Base-by-base conservation (phyloP, 352 stramenopile genomes). In the Globisporangium acanthophoron region DNA sequence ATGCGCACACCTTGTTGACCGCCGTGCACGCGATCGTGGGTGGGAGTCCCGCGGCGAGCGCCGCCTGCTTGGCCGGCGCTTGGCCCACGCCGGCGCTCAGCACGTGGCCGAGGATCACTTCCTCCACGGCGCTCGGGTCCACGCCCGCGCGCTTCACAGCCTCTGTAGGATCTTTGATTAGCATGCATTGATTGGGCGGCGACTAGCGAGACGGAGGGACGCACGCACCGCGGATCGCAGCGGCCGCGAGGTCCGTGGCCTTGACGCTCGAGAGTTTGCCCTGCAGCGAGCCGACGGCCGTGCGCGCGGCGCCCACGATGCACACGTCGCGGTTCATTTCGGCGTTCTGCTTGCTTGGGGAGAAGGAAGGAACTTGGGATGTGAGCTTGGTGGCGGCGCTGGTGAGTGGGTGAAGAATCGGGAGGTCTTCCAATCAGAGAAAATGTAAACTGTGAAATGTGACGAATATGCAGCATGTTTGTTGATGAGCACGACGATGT, bases 1-100 rank as follows among this genome's bases (percentile, higher is more conserved):
- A 94, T 5, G 90, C 96, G 71, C 97, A 99, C 21, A 99, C 96
- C 74, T 99, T 99, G 78, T 99, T 99, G n/a, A 99, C 79, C 1
- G 92, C 98, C 20, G 93, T 98, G 68, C 92, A 98, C 18, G 95
- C 80, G n/a, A 93, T 92, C 3, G 65, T 73, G 49, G 75, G 60
- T 2, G 80, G 77, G 16, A 98, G 69, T 21, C 81, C 85, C 16
- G 78, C 87, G 18, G 73, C 71, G 24, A 91, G 57, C 5, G 73
- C 79, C 16, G 95, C 93, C 70, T 99, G 97, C 52, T 96, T 85
- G 51, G 92, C 84, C 0, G 96, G 97, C 20, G 96, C 91, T 71
- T 99, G 97, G n/a, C 97, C 97, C 29, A 98, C 78, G 37, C 91
- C 94, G 3, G 96, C 94, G 16, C 71, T 83, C 2, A 99, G 69